Evolutionary conservation across 1,284 basidiomycete genomes (phyloP), one percentile per base, ranked within the genome.

Genomic region (Fomes fomentarius): DNA sequence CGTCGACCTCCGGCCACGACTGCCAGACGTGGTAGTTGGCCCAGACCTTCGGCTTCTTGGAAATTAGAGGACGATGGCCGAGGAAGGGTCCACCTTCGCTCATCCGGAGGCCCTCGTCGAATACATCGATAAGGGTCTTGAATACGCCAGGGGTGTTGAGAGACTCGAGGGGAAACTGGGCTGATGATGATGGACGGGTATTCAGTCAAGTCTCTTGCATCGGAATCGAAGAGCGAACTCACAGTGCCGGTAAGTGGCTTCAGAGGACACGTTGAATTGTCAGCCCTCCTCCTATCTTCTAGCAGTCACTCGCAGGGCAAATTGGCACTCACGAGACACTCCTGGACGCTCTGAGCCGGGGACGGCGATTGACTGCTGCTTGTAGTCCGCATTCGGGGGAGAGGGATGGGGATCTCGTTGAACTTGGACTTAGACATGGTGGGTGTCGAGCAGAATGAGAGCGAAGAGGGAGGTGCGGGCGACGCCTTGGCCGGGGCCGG

Each of bases 301-400:
- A 26, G 39, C 7, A 3, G 33, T 12, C n/a, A 22, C 28, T 21
- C 22, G 51, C 37, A 51, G n/a, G 24, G 5, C 24, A 25, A 31
- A 28, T n/a, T n/a, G n/a, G 37, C 17, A 71, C 79, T 47, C 61
- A 90, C 90, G 86, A 61, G 89, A 89, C 74, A 93, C 89, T 19
- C 90, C 89, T 22, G 87, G 84, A 47, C 78, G 81, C 68, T 85
- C 85, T 1, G 91, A 91, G 19, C 87, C 89, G 31, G 89, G 85
- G 21, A 91, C 81, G 46, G 79, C 69, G 21, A 85, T 71, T 24
- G 79, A 72, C 71, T 93, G 90, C 55, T 72, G 78, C 26, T 76
- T 73, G 62, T 80, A 86, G 49, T 89, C 81, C 38, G 82, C 50
- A 24, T 76, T 69, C 4, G 66, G 67, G 84, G 83, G 37, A 71